phyloP scores from a whole-genome alignment of 148 eudicot species.

The Fagopyrum tataricum region DNA sequence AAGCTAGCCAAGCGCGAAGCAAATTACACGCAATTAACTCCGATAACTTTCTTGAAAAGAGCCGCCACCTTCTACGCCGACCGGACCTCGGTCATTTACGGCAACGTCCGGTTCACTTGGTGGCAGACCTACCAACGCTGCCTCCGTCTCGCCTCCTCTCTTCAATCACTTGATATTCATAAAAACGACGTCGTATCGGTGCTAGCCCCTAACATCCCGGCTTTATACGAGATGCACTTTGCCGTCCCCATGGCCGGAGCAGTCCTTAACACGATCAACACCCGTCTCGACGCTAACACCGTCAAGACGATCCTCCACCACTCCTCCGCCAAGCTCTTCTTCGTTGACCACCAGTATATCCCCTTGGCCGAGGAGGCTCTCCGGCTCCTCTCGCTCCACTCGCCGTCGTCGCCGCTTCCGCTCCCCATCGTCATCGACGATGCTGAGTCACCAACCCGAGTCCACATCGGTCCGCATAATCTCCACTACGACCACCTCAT shows the following conservation, averaged over 20 bases:
- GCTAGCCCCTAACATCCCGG: slow-evolving; percentile 82
- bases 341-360: slow-evolving; percentile 57
- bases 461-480: slow-evolving; percentile 38
- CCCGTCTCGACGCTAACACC: slow-evolving; percentile 54
- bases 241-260: slow-evolving; percentile 98
- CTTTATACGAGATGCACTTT: slow-evolving; percentile 86
- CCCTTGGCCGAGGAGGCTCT: slow-evolving; percentile 53
- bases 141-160: slow-evolving; percentile 70
- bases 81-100: slow-evolving; percentile 66
- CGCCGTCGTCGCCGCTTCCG: slow-evolving; percentile 22
- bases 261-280: slow-evolving; percentile 70
- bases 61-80: slow-evolving; percentile 53
- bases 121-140: slow-evolving; percentile 68
- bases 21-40: slow-evolving; percentile 65
- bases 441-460: slow-evolving; percentile 34
- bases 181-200: slow-evolving; percentile 81
- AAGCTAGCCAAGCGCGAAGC: slow-evolving; percentile 51
- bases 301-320: slow-evolving; percentile 66
- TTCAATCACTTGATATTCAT: slow-evolving; percentile 40
- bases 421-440: slow-evolving; percentile 54
- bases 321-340: slow-evolving; percentile 65
- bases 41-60: slow-evolving; percentile 65
- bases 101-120: slow-evolving; percentile 57
- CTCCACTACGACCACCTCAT: slow-evolving; percentile 66
- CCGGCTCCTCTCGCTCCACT: slow-evolving; percentile 23